Conservation (phyloP, 805 yeast species). For the Candida nemodendra region DNA sequence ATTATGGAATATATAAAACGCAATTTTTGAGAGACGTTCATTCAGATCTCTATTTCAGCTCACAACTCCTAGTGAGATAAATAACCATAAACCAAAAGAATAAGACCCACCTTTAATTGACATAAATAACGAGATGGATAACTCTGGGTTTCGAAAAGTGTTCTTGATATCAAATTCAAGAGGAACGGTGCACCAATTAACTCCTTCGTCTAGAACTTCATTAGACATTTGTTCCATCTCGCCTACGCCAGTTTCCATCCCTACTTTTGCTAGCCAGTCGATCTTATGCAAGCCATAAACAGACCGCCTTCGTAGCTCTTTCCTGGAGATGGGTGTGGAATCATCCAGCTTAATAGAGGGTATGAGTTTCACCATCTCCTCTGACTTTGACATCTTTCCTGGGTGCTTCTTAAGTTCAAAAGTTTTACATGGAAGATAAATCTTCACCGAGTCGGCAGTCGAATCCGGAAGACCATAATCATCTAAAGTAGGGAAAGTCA, state of each 20-base stretch:
- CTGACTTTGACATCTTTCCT: constrained; percentile 9
- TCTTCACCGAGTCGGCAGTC: background rate
- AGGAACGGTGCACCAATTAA: constrained; percentile 32
- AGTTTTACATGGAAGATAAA: constrained; percentile 21
- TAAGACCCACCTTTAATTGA: constrained; percentile 11
- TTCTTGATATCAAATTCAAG: constrained; percentile 12
- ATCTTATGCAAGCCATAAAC: constrained; percentile 6
- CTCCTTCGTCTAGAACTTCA: constrained; percentile 21
- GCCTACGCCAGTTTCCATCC: constrained; percentile 8
- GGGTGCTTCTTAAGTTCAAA: constrained; percentile 19
- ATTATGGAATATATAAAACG: too few relatives aligned
- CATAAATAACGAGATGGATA: constrained; percentile 23
- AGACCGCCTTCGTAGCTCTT: constrained; percentile 31
- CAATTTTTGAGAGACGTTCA: too few relatives aligned
- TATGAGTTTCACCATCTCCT: constrained; percentile 18
- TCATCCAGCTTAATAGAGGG: constrained; percentile 32
- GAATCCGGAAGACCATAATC: background rate
- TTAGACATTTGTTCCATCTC: constrained; percentile 13
- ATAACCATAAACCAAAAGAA: constrained; percentile 5
- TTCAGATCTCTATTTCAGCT: too few relatives aligned
- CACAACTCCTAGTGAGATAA: too few relatives aligned
- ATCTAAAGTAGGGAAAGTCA: constrained; percentile 15
- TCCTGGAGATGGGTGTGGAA: constrained; percentile 28
- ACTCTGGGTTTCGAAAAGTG: background rate
- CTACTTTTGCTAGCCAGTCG: constrained; percentile 4